Base-by-base conservation (phyloP, 139 green algal species). In the Mychonastes homosphaera region DNA sequence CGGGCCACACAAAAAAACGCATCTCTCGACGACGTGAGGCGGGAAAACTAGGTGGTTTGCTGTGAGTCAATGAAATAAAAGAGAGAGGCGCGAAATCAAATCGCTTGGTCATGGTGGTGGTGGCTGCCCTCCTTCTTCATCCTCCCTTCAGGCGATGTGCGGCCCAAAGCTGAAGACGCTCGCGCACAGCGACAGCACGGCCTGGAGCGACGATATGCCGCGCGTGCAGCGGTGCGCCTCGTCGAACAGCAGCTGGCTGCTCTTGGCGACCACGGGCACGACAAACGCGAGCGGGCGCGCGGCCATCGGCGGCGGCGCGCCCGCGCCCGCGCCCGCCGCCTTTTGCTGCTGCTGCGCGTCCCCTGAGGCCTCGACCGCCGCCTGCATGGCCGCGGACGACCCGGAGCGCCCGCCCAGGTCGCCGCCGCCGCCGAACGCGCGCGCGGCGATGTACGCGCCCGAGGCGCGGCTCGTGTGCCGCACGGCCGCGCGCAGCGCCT, bases 261-360 rank as follows among this genome's bases (percentile, higher is more conserved):
- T 67, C 49, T 67, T 67, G 3, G 59, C 59, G 30, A 67, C 49
- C 44, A 67, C 59, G 2, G 59, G 59, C 18, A 67, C 59, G 7
- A 67, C 59, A 53, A 57, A 67, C 15, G 59, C 49, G 27, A 67
- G 59, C 19, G 59, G 59, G 36, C 43, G 19, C 59, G 16, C 7
- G 24, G 12, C 27, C 38, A 26, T 23, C 29, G 2, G 24, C 36
- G n/a, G n/a, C 33, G 26, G 12, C 47, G n/a, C n/a, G n/a, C n/a
- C n/a, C n/a, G n/a, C 57, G 24, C 13, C 45, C 26, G 30, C 33
- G 4, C 16, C 44, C 12, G 23, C 10, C 27, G 27, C 27, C 44
- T 50, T 35, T 35, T 50, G 35, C 27, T 30, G 36, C 48, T 44
- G 47, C 58, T 50, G 40, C 47, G 18, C 10, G 18, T 26, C 6